A percentile compares a stretch with the other conserved stretches of the same genome.
Conservation (phyloP, 2,329 filamentous ascomycete species). For the Trichoderma oligosporum region DNA sequence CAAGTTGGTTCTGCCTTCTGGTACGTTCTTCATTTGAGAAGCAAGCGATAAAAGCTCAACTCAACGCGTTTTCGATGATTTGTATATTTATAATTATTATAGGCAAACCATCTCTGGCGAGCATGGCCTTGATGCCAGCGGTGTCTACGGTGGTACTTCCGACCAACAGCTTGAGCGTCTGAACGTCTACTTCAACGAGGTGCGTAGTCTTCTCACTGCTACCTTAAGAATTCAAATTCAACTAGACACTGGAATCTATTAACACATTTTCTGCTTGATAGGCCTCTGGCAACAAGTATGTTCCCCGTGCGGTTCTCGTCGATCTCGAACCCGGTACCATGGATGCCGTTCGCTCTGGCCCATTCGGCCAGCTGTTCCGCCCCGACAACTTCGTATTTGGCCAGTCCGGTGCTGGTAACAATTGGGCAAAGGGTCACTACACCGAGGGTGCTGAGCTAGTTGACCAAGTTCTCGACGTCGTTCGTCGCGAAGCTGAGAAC, state of each 20-base stretch:
- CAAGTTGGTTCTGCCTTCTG: conserved; percentile 99
- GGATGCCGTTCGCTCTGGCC: conserved; percentile 97
- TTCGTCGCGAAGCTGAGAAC: conserved; percentile 95
- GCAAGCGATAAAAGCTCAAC: not conserved
- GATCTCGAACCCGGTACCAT: conserved; percentile 99
- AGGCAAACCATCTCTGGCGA: conserved; percentile 81
- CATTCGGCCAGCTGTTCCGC: conserved; percentile 97
- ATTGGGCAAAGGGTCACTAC: conserved; percentile 99
- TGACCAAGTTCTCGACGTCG: conserved; percentile 94
- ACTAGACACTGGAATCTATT: not conserved
- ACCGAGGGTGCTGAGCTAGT: conserved; percentile 98
- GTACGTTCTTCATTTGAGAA: conserved; percentile 14
- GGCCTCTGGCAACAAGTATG: conserved; percentile 97
- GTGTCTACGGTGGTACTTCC: conserved; percentile 96
- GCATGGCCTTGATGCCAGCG: conserved; percentile 95
- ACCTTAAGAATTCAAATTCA: not conserved
- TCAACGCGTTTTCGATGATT: conserved; percentile 6
- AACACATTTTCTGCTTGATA: conserved; percentile 38
- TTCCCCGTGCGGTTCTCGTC: conserved; percentile 97
- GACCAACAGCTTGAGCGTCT: conserved; percentile 99
- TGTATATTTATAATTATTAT: conserved; percentile 7
- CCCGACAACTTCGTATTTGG: conserved; percentile 99
- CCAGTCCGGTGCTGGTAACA: conserved; percentile 99
- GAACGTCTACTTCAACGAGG: conserved; percentile 97
- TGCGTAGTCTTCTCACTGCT: conserved; percentile 29